Evolutionary conservation across 176 grass and related monocot species (phyloP), one percentile per base, ranked within the genome.

Genomic region (Panicum miliaceum): DNA sequence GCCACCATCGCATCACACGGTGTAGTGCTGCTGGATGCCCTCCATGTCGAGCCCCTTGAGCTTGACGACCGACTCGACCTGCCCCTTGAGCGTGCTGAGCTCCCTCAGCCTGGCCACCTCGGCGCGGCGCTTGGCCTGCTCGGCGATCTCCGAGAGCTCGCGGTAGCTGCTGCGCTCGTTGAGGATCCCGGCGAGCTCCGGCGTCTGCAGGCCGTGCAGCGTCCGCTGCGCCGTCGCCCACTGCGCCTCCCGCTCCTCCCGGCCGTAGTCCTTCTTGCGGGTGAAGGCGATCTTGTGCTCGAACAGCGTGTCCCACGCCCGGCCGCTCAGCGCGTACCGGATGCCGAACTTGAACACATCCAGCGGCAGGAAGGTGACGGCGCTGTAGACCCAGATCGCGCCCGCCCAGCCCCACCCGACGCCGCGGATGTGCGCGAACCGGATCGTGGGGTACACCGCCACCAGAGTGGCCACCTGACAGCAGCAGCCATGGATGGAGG

Each of bases 211-310:
- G 69, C 97, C 97, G 75, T 94, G 97, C 25, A 91, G 86, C 23
- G 97, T 99, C 26, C 97, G 88, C 86, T 99, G 93, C 51, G 97
- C 93, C 75, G 72, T 94, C 14, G 97, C 97, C 97, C 97, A 99
- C 86, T 96, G 90, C 37, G 94, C 86, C 78, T 96, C 93, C 64
- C 97, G 88, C 78, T 99, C 92, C 85, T 92, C 91, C 41, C 79
- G 89, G 7, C 97, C 97, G 16, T 94, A 99, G 86, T 99, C 94
- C 86, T 99, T 94, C 86, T 99, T 99, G 12, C 81, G 82, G 35
- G 97, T 94, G 85, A 99, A 99, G 8, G 87, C 88, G 14, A 91
- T 86, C 97, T 96, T 99, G 27, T 94, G 80, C 26, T 99, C 88
- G 38, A 99, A 78, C 14, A 99, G 79, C 69, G 63, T 99, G 82